phyloP scores from a whole-genome alignment of 2,329 filamentous ascomycete genomes.

The Aschersonia sp. region DNA sequence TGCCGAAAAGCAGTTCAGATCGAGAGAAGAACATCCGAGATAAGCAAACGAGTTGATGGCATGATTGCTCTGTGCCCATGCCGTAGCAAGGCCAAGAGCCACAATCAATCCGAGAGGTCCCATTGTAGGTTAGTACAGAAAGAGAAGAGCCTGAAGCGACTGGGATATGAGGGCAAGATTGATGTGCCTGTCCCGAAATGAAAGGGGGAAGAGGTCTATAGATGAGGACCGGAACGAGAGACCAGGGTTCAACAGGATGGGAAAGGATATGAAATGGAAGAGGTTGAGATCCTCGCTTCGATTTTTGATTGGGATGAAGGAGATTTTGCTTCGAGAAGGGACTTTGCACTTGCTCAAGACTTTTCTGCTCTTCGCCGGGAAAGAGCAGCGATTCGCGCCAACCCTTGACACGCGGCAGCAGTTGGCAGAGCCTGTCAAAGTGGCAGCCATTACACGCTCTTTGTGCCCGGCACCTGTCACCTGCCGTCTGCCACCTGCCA shows the following conservation, averaged over 20 bases:
- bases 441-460: background rate
- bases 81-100: conserved; percentile 9
- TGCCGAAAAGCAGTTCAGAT: conserved; percentile 11
- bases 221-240: conserved; percentile 4
- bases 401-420: background rate
- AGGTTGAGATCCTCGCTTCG: background rate
- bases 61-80: conserved; percentile 8
- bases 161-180: background rate
- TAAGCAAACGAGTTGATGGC: conserved; percentile 11
- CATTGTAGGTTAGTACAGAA: conserved; percentile 9
- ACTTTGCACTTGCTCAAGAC: background rate
- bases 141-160: conserved; percentile 1
- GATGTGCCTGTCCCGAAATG: conserved; percentile 1
- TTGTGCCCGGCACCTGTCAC: background rate
- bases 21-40: conserved; percentile 13
- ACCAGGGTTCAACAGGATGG: conserved; percentile 2
- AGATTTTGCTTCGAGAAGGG: background rate
- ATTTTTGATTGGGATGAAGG: background rate
- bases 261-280: conserved; percentile 3
- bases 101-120: conserved; percentile 8
- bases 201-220: conserved; percentile 2
- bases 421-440: background rate
- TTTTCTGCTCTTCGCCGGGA: background rate
- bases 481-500: background rate
- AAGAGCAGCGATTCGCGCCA: conserved; percentile 1